Evolutionary conservation across 2,329 filamentous ascomycete genomes (phyloP).

Genomic region (Microsporum canis): DNA sequence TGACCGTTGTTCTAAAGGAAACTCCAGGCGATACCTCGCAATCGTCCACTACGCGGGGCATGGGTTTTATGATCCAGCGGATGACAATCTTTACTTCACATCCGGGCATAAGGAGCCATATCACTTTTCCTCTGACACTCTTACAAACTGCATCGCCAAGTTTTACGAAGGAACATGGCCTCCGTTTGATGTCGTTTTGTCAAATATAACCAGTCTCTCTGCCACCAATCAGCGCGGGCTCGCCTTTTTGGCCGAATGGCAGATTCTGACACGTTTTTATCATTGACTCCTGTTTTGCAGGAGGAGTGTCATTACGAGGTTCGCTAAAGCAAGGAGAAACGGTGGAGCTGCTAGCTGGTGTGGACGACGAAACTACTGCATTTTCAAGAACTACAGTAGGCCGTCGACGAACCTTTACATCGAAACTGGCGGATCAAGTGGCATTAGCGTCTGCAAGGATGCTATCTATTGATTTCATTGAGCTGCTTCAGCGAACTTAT

Average conservation of each 20-base stretch:
- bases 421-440: neutral
- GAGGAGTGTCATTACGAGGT: too few relatives aligned
- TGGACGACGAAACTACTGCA: neutral
- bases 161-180: too few relatives aligned
- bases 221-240: too few relatives aligned
- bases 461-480: neutral
- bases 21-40: neutral
- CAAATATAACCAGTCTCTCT: too few relatives aligned
- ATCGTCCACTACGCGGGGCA: neutral
- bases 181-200: too few relatives aligned
- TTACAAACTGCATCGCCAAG: neutral
- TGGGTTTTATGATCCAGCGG: neutral
- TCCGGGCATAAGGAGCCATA: neutral
- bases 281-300: too few relatives aligned
- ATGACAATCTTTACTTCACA: neutral
- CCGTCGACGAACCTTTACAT: neutral
- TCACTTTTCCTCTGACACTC: neutral
- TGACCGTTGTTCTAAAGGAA: neutral
- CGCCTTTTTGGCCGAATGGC: too few relatives aligned
- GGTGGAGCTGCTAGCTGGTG: neutral
- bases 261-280: too few relatives aligned
- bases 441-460: neutral
- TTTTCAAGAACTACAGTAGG: neutral
- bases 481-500: neutral
- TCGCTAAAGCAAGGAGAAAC: too few relatives aligned